These are phyloP conservation scores for Diaporthe australafricana DNA, from an alignment of 2,329 filamentous ascomycete genomes.

Conservation along the genomic window DNA sequence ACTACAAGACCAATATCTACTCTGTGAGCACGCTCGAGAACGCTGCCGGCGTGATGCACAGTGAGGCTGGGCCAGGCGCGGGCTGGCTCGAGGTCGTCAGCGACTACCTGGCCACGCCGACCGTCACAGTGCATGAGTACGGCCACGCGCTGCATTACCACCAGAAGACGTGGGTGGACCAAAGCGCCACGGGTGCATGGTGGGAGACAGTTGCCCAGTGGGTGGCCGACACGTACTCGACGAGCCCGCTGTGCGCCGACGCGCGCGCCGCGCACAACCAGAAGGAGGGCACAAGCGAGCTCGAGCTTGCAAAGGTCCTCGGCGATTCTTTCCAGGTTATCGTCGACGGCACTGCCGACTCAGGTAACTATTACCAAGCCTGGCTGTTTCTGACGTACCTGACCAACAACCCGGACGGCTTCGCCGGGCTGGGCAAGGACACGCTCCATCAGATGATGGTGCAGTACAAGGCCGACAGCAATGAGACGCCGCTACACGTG, in stretches of 20 bases:
- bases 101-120: slow-evolving; percentile 13
- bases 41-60: slow-evolving; percentile 11
- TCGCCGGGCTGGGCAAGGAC: slow-evolving; percentile 13
- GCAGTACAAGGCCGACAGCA: slow-evolving; percentile 17
- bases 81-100: slow-evolving; percentile 17
- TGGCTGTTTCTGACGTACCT: slow-evolving; percentile 11
- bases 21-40: background rate
- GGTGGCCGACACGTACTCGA: slow-evolving; percentile 14
- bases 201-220: slow-evolving; percentile 17
- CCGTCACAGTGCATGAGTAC: slow-evolving; percentile 13
- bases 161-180: slow-evolving; percentile 12
- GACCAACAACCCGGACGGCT: slow-evolving; percentile 10
- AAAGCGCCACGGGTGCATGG: slow-evolving; percentile 3
- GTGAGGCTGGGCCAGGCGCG: background rate
- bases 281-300: slow-evolving; percentile 9
- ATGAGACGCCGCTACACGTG: slow-evolving; percentile 4
- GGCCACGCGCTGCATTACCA: slow-evolving; percentile 17
- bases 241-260: slow-evolving; percentile 6
- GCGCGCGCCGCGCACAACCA: slow-evolving; percentile 5
- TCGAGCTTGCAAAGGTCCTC: slow-evolving; percentile 8
- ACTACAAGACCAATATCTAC: slow-evolving; percentile 16
- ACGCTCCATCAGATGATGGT: slow-evolving; percentile 15
- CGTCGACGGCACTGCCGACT: slow-evolving; percentile 1
- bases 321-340: slow-evolving; percentile 19
- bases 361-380: slow-evolving; percentile 15